phyloP scores from a whole-genome alignment of 2,329 filamentous ascomycete species.

The Aspergillus texensis region DNA sequence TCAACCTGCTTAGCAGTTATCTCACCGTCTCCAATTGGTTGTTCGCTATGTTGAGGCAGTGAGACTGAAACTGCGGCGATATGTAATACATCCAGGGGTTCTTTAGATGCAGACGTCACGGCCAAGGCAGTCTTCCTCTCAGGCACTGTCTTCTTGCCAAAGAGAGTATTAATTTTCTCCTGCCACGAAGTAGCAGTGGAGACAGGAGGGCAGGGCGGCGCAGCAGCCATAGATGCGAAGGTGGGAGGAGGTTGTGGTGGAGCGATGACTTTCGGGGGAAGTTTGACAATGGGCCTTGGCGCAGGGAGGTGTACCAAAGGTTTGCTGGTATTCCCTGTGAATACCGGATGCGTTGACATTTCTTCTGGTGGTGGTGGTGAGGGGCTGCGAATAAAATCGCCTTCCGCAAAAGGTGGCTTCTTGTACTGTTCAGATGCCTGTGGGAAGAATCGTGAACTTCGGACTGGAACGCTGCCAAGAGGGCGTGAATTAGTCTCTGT shows the following conservation, averaged over 20 bases:
- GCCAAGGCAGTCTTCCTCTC: slow-evolving; percentile 59
- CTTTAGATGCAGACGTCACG: slow-evolving; percentile 69
- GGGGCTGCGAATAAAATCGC: slow-evolving; percentile 40
- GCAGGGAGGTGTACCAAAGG: slow-evolving; percentile 62
- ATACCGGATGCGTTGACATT: slow-evolving; percentile 58
- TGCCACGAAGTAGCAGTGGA: slow-evolving; percentile 67
- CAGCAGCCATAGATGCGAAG: slow-evolving; percentile 48
- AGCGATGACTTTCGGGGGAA: slow-evolving; percentile 64
- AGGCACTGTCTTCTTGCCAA: slow-evolving; percentile 60
- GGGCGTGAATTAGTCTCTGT: slow-evolving; percentile 37
- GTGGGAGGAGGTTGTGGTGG: slow-evolving; percentile 49
- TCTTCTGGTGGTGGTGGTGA: slow-evolving; percentile 63
- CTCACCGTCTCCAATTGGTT: slow-evolving; percentile 47
- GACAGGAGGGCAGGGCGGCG: slow-evolving; percentile 45
- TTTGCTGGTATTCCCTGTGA: slow-evolving; percentile 51
- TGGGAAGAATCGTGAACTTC: slow-evolving; percentile 54
- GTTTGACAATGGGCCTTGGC: slow-evolving; percentile 73
- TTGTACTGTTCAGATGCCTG: slow-evolving; percentile 40
- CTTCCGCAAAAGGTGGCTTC: slow-evolving; percentile 34
- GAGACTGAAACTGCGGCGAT: slow-evolving; percentile 69
- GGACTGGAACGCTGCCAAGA: slow-evolving; percentile 37
- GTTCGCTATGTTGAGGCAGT: slow-evolving; percentile 55
- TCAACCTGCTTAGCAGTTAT: slow-evolving; percentile 69
- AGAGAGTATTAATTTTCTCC: slow-evolving; percentile 77
- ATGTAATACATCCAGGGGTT: slow-evolving; percentile 61